These are phyloP conservation scores for Nicotiana paniculata DNA, from an alignment of 257 asterid species.

Conservation along the genomic window DNA sequence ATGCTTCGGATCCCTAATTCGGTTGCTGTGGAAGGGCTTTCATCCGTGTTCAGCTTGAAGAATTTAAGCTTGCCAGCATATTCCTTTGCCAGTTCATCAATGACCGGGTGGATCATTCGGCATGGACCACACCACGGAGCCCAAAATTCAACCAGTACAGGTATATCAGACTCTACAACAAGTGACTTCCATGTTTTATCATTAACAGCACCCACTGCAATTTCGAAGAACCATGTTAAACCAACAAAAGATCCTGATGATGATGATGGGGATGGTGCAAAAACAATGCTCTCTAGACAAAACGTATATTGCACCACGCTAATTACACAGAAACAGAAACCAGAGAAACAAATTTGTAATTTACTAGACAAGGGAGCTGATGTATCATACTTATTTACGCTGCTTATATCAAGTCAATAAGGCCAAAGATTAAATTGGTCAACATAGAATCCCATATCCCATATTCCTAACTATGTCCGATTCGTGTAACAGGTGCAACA, in stretches of 20 bases:
- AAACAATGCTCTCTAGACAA: neutral
- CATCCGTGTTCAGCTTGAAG: slow-evolving; percentile 91
- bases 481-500: neutral
- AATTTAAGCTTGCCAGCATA: slow-evolving; percentile 71
- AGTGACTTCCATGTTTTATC: slow-evolving; percentile 55
- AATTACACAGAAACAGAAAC: neutral
- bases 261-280: neutral
- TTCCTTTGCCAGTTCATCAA: slow-evolving; percentile 70
- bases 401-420: neutral
- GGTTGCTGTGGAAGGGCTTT: slow-evolving; percentile 65
- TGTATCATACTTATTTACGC: neutral
- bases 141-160: slow-evolving; percentile 94
- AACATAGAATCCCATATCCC: neutral
- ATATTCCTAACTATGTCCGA: neutral
- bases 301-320: neutral
- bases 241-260: slow-evolving; percentile 8
- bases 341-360: neutral
- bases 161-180: slow-evolving; percentile 46
- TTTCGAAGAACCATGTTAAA: slow-evolving; percentile 7
- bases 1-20: slow-evolving; percentile 86
- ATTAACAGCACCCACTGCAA: slow-evolving; percentile 54
- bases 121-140: slow-evolving; percentile 99
- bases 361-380: neutral
- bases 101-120: slow-evolving; percentile 81
- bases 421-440: neutral